Evolutionary conservation across 176 grass and related monocot species (phyloP).

Genomic region (Alloteropsis semialata): DNA sequence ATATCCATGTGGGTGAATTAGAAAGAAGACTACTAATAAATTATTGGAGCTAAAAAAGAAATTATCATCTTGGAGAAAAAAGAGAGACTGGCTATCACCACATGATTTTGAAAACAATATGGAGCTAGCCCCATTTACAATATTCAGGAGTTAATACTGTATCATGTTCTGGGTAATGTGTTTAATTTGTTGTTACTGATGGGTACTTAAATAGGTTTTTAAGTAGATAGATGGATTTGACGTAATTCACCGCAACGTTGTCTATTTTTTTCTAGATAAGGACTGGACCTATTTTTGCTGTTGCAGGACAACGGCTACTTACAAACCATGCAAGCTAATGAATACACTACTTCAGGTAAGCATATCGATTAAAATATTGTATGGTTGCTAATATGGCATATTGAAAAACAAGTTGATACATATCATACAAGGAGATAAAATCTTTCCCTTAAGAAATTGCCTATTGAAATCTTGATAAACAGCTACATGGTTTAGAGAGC

Average conservation of each 20-base stretch:
- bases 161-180: background rate
- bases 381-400: background rate
- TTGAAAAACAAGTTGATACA: background rate
- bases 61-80: too few relatives aligned
- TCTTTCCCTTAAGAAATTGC: background rate
- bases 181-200: background rate
- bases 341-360: background rate
- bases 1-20: background rate
- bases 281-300: background rate
- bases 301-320: background rate
- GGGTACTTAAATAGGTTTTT: background rate
- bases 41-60: background rate
- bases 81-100: too few relatives aligned
- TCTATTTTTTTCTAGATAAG: background rate
- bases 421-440: background rate
- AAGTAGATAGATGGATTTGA: background rate
- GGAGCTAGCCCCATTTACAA: background rate
- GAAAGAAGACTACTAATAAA: background rate
- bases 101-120: background rate
- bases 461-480: background rate
- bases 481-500: background rate
- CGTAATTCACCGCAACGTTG: background rate
- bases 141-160: background rate
- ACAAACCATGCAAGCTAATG: background rate
- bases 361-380: background rate